Percentiles rank a stretch among this genome's conserved stretches.
These are phyloP conservation scores for Dactylellina drechsleri DNA, from an alignment of 2,329 filamentous ascomycete species.

Conservation along the genomic window DNA sequence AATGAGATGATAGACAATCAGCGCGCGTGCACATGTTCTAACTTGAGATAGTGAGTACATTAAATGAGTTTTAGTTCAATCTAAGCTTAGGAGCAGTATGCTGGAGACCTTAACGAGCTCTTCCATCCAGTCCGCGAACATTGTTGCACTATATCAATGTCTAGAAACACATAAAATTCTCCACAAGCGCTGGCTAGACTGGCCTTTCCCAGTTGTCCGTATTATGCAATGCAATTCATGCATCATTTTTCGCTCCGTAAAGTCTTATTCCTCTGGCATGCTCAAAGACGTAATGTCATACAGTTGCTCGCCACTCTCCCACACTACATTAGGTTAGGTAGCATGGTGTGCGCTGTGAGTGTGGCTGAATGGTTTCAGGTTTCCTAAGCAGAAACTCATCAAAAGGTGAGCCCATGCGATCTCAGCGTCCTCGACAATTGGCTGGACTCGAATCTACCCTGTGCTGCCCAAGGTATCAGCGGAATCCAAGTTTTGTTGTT, in stretches of 20 bases:
- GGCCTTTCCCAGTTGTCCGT: constrained; percentile 26
- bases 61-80: neutral
- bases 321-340: constrained; percentile 19
- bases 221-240: constrained; percentile 24
- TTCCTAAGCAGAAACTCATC: constrained; percentile 28
- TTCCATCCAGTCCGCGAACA: too few relatives aligned
- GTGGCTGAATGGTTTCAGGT: constrained; percentile 28
- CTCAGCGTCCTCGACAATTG: constrained; percentile 20
- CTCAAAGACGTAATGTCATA: constrained; percentile 35
- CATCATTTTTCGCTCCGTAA: constrained; percentile 16
- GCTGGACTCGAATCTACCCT: constrained; percentile 11
- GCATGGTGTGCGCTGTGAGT: constrained; percentile 6
- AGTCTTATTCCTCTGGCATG: constrained; percentile 6
- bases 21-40: neutral
- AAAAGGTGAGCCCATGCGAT: constrained; percentile 21
- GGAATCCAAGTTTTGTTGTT: constrained; percentile 19
- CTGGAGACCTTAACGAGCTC: too few relatives aligned
- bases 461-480: neutral
- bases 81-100: too few relatives aligned
- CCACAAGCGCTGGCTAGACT: neutral
- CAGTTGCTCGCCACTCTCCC: constrained; percentile 21
- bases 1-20: too few relatives aligned
- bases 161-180: too few relatives aligned
- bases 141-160: too few relatives aligned
- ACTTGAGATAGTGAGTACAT: constrained; percentile 23